phyloP scores from a whole-genome alignment of 768 basidiomycete species.

The Guyanaporus albipodus region DNA sequence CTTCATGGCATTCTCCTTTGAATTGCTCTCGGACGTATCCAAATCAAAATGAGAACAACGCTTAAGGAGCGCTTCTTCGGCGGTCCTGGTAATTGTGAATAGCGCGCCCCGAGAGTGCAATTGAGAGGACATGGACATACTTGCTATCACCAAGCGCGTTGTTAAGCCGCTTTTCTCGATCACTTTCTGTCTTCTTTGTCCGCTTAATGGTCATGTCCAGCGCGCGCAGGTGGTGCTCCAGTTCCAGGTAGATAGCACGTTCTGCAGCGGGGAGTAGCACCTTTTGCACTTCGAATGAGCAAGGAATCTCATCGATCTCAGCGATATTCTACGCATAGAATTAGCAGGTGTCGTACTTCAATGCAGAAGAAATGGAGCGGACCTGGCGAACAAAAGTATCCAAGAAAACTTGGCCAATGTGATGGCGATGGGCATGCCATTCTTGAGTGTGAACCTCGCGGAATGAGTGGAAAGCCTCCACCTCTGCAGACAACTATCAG shows the following conservation, averaged over 20 bases:
- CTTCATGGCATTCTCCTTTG: constrained; percentile 73
- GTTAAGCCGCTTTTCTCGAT: constrained; percentile 84
- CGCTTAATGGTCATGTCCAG: constrained; percentile 76
- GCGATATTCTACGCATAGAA: constrained; percentile 73
- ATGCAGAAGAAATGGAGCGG: constrained; percentile 13
- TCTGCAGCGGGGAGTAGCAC: constrained; percentile 87
- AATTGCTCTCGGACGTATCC: constrained; percentile 50
- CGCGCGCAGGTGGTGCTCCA: constrained; percentile 89
- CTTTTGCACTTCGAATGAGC: constrained; percentile 55
- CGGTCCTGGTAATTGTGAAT: constrained; percentile 48
- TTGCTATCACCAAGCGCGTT: constrained; percentile 87
- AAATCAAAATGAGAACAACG: constrained; percentile 94
- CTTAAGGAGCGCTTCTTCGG: constrained; percentile 90
- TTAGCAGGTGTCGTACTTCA: constrained; percentile 8
- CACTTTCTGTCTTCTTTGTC: constrained; percentile 68
- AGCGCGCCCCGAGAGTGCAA: background rate
- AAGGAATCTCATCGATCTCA: constrained; percentile 94
- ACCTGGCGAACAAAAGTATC: constrained; percentile 85
- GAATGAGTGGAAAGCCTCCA: constrained; percentile 95
- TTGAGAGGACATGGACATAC: constrained; percentile 36
- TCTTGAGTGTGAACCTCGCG: constrained; percentile 88
- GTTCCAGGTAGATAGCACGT: constrained; percentile 89
- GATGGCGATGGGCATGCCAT: constrained; percentile 88
- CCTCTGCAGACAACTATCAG: constrained; percentile 46
- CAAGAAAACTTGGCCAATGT: constrained; percentile 77